Percentiles rank a stretch among this genome's conserved stretches.
Evolutionary conservation across 441 rosid species (phyloP).

Genomic region (Jatropha multifida): DNA sequence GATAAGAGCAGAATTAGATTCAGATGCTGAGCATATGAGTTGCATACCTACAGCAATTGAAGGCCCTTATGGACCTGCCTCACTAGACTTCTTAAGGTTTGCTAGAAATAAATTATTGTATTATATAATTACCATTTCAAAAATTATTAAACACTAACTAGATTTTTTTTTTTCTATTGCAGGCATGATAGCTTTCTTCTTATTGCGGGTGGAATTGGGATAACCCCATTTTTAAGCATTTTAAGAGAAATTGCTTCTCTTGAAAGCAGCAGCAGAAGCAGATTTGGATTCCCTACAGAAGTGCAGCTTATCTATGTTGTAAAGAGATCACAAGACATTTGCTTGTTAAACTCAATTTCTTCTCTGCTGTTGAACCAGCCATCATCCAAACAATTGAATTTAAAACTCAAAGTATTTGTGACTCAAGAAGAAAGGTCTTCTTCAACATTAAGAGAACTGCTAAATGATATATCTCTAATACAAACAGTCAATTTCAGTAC

Average conservation of each 20-base stretch:
- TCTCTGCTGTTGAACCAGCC: conserved; percentile 44
- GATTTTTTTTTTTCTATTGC: conserved; percentile 22
- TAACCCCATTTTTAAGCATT: conserved; percentile 79
- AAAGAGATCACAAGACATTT: conserved; percentile 55
- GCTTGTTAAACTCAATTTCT: conserved; percentile 55
- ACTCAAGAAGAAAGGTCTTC: conserved; percentile 50
- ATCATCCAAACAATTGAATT: conserved; percentile 31
- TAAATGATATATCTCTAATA: conserved; percentile 41
- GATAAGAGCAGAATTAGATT: conserved; percentile 41
- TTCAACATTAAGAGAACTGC: conserved; percentile 39
- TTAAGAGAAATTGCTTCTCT: conserved; percentile 55
- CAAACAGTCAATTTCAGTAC: conserved; percentile 45
- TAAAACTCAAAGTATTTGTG: conserved; percentile 59
- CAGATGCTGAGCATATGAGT: conserved; percentile 31
- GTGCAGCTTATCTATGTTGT: conserved; percentile 57
- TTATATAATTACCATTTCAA: neutral
- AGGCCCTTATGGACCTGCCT: conserved; percentile 88
- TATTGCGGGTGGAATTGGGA: conserved; percentile 83
- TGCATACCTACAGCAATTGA: conserved; percentile 52
- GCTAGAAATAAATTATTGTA: neutral
- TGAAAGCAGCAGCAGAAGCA: conserved; percentile 34
- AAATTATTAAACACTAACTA: neutral
- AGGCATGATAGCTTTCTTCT: conserved; percentile 71
- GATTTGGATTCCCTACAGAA: conserved; percentile 39
- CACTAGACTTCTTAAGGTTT: conserved; percentile 60